Evolutionary conservation across 2,329 filamentous ascomycete species (phyloP), one percentile per base, ranked within the genome.

Genomic region (Orbilia oligospora): DNA sequence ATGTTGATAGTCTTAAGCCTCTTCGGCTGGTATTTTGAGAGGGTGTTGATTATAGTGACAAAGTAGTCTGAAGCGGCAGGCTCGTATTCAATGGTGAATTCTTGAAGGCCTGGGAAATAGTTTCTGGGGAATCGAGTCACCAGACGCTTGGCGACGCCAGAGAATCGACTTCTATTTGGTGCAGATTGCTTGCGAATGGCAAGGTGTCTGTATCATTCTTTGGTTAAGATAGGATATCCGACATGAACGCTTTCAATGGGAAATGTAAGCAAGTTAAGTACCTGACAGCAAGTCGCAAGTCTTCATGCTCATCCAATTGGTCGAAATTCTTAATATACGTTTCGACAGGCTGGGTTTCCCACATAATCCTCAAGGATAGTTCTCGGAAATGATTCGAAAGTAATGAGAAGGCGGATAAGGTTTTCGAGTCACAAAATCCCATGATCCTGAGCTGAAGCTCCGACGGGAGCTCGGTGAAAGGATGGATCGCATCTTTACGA

Each of bases 361-460:
- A 78, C 24, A 78, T 22, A 12, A 69, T 20, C 10, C 53, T 55
- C 16, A 72, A 41, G 3, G 73, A 46, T 3, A 78, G 61, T 10
- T 72, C 68, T 30, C 75, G 61, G 44, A 56, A 72, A 22, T 72
- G 30, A 18, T 63, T 65, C 3, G 68, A 68, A 4, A 65, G 12
- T 5, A 72, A 20, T 8, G 68, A 72, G 18, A 78, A n/a, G 6
- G 68, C 53, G 20, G 53, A 41, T n/a, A 78, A 18, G 1, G 41
- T 71, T 22, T 33, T 71, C 2, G 4, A 3, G 38, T 78, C 67
- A 44, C 73, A 78, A 27, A 38, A 64, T 3, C 41, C 44, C n/a
- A 78, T 41, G 16, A 78, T 58, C 10, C 63, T 49, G 20, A 72
- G 68, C 44, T 71, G 73, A 0, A 78, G 61, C 30, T 78, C 73